Conservation (phyloP, 1,284 basidiomycete species). For the Exobasidium cylindrosporum region DNA sequence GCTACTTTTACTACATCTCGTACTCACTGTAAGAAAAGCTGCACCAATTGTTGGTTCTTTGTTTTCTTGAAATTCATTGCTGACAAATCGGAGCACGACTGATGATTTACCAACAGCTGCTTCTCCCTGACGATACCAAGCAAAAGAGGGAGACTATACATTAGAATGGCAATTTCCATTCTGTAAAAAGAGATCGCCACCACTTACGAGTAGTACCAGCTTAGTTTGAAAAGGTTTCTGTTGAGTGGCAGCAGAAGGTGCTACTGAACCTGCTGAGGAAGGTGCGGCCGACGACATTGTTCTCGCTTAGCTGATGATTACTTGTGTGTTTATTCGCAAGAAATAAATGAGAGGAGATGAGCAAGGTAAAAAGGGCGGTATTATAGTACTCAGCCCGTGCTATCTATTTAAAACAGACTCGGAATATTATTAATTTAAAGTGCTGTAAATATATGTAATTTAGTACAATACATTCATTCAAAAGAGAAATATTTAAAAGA, state of each 20-base stretch:
- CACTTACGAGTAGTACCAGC: constrained; percentile 45
- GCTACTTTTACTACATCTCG: constrained; percentile 62
- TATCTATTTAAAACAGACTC: no score
- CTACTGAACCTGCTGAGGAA: constrained; percentile 7
- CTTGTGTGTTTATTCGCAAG: neutral
- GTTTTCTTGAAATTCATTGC: constrained; percentile 92
- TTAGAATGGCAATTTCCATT: neutral
- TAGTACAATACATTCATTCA: no score
- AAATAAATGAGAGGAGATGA: neutral
- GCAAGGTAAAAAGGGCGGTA: no score
- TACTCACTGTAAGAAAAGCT: constrained; percentile 64
- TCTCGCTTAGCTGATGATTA: no score
- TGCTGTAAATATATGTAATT: no score
- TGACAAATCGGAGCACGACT: constrained; percentile 91
- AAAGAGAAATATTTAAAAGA: no score
- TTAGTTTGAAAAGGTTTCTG: constrained; percentile 54
- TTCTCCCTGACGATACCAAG: constrained; percentile 70
- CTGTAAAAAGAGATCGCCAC: neutral
- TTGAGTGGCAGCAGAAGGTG: constrained; percentile 27
- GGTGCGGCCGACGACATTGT: constrained; percentile 1
- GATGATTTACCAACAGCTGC: constrained; percentile 99
- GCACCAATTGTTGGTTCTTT: constrained; percentile 98
- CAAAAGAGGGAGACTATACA: no score
- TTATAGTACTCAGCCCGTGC: no score
- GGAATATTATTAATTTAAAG: no score